Percentiles rank a stretch among this genome's conserved stretches.
phyloP scores from a whole-genome alignment of 2,329 filamentous ascomycete species.

The Periconia sp. region DNA sequence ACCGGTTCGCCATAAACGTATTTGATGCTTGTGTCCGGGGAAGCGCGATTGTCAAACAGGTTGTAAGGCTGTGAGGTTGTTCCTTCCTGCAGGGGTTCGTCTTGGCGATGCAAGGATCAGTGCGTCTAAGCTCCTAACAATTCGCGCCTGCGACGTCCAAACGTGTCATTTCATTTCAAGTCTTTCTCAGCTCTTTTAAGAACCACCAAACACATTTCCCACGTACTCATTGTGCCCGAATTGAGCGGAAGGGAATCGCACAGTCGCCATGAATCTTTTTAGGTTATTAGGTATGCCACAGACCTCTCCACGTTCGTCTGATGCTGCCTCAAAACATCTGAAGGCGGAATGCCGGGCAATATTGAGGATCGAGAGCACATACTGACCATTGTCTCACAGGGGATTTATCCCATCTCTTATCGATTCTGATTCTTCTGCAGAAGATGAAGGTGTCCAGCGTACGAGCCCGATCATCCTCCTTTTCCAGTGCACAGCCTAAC shows the following conservation, averaged over 20 bases:
- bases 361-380: conserved; percentile 5
- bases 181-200: conserved; percentile 12
- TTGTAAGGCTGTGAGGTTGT: conserved; percentile 24
- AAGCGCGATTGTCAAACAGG: no score
- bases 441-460: conserved; percentile 94
- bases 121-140: conserved; percentile 26
- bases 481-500: conserved; percentile 19
- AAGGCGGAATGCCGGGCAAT: neutral
- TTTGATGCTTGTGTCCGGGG: no score
- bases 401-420: conserved; percentile 94
- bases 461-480: conserved; percentile 44
- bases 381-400: conserved; percentile 58
- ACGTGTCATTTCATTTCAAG: conserved; percentile 45
- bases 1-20: no score
- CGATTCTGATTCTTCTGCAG: conserved; percentile 91
- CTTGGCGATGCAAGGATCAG: conserved; percentile 41
- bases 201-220: conserved; percentile 15
- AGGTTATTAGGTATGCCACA: conserved; percentile 64
- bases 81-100: conserved; percentile 25
- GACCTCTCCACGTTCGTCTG: neutral
- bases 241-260: conserved; percentile 22
- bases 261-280: conserved; percentile 71
- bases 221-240: conserved; percentile 19
- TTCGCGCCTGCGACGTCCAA: conserved; percentile 34
- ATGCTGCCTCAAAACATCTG: no score